These are phyloP conservation scores for Hypoxylon perforatum DNA, from an alignment of 495 filamentous ascomycete species.

Conservation along the genomic window DNA sequence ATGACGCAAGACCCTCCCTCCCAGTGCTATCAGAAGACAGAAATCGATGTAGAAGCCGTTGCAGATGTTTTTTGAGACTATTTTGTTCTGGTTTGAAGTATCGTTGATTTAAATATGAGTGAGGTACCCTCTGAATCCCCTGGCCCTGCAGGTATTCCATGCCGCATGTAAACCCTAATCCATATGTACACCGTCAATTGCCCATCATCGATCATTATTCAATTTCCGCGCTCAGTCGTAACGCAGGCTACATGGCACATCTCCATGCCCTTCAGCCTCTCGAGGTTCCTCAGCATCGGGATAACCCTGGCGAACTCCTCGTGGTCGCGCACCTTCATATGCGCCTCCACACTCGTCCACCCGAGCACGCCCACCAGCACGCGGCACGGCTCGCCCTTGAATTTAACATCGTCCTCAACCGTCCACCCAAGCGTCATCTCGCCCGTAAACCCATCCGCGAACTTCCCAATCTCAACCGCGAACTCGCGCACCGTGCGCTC, in stretches of 20 bases:
- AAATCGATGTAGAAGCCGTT: no score
- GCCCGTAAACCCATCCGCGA: conserved; percentile 39
- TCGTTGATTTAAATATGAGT: no score
- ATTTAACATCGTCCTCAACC: conserved; percentile 57
- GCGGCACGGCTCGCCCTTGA: conserved; percentile 54
- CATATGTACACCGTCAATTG: no score
- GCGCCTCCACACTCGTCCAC: conserved; percentile 66
- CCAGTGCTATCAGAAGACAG: no score
- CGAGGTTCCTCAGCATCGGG: not conserved
- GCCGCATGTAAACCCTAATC: no score
- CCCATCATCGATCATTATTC: not conserved
- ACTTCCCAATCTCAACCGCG: not conserved
- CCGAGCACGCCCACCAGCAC: conserved; percentile 57
- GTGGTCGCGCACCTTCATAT: conserved; percentile 59
- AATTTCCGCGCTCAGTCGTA: conserved; percentile 10
- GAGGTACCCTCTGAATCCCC: no score
- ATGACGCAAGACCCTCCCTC: no score
- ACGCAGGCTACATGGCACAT: conserved; percentile 25
- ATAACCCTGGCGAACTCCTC: conserved; percentile 53
- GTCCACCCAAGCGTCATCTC: conserved; percentile 54
- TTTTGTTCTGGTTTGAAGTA: no score
- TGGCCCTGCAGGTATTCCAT: no score
- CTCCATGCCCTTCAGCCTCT: conserved; percentile 30
- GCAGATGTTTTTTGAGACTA: no score
- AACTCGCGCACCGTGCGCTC: not conserved